Base-by-base conservation (phyloP, 2,329 filamentous ascomycete species). In the Colletotrichum coccodes region DNA sequence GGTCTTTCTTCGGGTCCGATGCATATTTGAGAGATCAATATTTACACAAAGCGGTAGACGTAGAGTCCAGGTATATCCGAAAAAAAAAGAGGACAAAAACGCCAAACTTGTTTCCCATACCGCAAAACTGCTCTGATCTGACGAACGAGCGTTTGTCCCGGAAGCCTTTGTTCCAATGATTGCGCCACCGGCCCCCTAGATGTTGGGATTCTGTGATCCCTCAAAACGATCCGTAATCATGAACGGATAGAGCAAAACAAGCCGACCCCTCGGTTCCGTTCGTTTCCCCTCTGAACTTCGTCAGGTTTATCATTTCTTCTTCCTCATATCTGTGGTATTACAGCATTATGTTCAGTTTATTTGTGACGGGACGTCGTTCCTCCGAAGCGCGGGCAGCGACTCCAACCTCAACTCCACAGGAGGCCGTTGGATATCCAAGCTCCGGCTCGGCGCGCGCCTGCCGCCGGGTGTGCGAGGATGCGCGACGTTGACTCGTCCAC, bases 391-490 rank as follows among this genome's bases (percentile, higher is more conserved):
- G 8, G 69, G 69, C 32, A 71, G 40, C 14, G 60, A 49, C 4
- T 71, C 74, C 74, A 82, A 74, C 23, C 77, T 77, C 23, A 82
- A 72, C 50, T 77, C 72, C 50, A 81, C 56, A 0, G 76, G 71
- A 0, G 84, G 83, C 42, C 87, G 79, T 32, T 83, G 76, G 49
- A 90, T 85, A 70, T 90, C 87, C 72, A 89, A 72, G 73, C 87
- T 90, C 62, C 87, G 78, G 71, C 87, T 89, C 2, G 86, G 85
- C 63, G 88, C 84, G 23, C 84, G 75, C 16, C 86, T 79, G 0
- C 82, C 83, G 4, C 86, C 87, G 0, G 87, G 87, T 0, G 86
- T 89, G 49, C 85, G 79, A 1, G 87, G 87, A 64, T 89, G 86
- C 0, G 82, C 84, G 2, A 90, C 86, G 64, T 89, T 89, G 50